Evolutionary conservation across 2,329 filamentous ascomycete species (phyloP), one percentile per base, ranked within the genome.

Genomic region (Pseudogymnoascus sp.): DNA sequence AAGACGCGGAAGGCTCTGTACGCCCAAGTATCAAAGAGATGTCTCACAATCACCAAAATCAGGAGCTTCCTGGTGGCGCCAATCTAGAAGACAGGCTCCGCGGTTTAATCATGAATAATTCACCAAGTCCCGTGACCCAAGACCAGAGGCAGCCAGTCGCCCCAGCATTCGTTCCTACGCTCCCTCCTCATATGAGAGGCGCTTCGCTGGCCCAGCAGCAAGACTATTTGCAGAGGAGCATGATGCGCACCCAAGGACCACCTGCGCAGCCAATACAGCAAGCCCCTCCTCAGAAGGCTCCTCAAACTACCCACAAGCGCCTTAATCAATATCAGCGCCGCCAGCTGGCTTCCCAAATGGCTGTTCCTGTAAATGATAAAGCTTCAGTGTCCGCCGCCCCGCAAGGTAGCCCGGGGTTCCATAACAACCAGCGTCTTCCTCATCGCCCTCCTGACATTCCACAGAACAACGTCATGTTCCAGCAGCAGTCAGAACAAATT

Each of bases 61-160:
- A 62, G 37, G 65, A 59, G 38, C 64, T 38, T 16, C 14, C 61
- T 61, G 62, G 65, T 62, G 64, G 63, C 47, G 63, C 47, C 0
- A 53, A 68, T 40, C 74, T 87, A 6, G 86, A 89, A 70, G 78
- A 82, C 60, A 82, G 80, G 62, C 74, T 89, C 40, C 81, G 84
- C 53, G 78, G 76, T 64, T 80, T 89, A 72, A 86, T 86, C 31
- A 76, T 89, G 60, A 79, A 76, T 66, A 83, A 84, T 70, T 74
- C 76, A 59, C 73, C 72, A 64, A 64, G 70, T 64, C 65, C 67
- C 63, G 69, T 73, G 31, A 67, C 24, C 62, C 50, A 64, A 62
- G 29, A 33, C 2, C 33, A 50, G 29, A 19, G 53, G 11, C 29
- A 33, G 24, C 40, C 64, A 61, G 50, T 42, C 64, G 21, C 65